Base-by-base conservation (phyloP, 1,284 basidiomycete genomes). In the Cutaneotrichosporon cyanovorans region DNA sequence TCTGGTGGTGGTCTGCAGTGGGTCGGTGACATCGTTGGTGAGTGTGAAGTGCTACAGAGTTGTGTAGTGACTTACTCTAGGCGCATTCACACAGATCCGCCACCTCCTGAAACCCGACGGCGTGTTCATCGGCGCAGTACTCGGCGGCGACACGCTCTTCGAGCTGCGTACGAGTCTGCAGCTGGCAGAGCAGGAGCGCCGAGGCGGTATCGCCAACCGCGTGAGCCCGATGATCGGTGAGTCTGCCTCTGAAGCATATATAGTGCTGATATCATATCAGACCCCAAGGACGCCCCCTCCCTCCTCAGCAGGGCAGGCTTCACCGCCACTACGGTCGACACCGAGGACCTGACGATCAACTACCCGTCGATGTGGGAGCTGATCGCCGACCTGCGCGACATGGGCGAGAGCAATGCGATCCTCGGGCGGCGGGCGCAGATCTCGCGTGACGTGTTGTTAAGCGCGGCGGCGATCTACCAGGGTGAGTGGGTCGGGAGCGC, bases 361-460 rank as follows among this genome's bases (percentile, higher is more conserved):
- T 99, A 97, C 63, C 95, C 95, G 0, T 86, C 83, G 45, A 93
- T 97, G 78, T 97, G 86, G 83, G 95, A 98, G 68, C 78, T 99
- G 15, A 78, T 98, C 67, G 82, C 91, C 40, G 95, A 99, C 67
- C 71, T 99, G 37, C 78, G 82, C 40, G 84, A 89, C 66, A 99
- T 98, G 95, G 95, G 95, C 37, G 95, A 99, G 70, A 83, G 80
- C 46, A 98, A 96, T 65, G 89, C 92, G 5, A 81, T 95, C 30
- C 74, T 92, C 42, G 87, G 84, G 56, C 77, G 88, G 81, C 85
- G 56, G 35, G 73, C 68, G 8, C 57, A 49, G 50, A 75, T 98
- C 35, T 80, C 81, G 45, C 79, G 90, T 15, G 93, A 98, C 65
- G 95, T 93, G 1, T 72, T 98, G 31, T 75, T 87, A 4, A 89